Evolutionary conservation across 495 filamentous ascomycete species (phyloP), one percentile per base, ranked within the genome.

Genomic region (Aspergillus sclerotiicarbonarius): DNA sequence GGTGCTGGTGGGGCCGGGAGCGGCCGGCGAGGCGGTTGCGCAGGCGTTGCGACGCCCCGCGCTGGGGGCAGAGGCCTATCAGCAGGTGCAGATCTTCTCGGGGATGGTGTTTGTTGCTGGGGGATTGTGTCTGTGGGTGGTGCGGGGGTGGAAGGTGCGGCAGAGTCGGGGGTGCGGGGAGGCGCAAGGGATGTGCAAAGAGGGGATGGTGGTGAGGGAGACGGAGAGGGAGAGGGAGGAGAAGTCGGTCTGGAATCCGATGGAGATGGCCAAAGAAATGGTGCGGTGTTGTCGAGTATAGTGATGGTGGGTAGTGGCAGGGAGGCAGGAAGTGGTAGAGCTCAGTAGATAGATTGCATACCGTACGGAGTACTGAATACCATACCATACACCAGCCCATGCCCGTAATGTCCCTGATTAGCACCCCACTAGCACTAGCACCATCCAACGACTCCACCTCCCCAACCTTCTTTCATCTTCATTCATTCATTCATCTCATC

Each of bases 21-120:
- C 61, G 55, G 74, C 89, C 57, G 81, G 85, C 48, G 89, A 92
- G 63, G 79, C 82, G 0, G 91, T 91, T 63, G 87, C 75, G 3
- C 71, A 91, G 10, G 76, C 83, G 62, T 77, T 92, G 53, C 70
- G 80, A 43, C 70, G 72, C n/a, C 20, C 20, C 10, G 58, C 77
- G 5, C 72, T 61, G 6, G 70, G 67, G 0, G 56, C 64, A 6
- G 49, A 49, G 8, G 68, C 69, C 6, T 87, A 87, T 60, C 72
- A 85, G 0, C 76, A 77, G n/a, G 77, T 84, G 10, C 84, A 87
- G 62, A 67, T 87, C n/a, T 89, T 85, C 61, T 75, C 79, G 0
- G 85, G 82, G 0, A 69, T 81, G 44, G 77, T 83, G 70, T 88
- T 86, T 66, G 61, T 87, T 32, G 80, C 68, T 0, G 83, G 80